A percentile compares a stretch with the other conserved stretches of the same genome.
Evolutionary conservation across 202 grass and related monocot genomes (phyloP).

Genomic region (Hordeum pubiflorum): DNA sequence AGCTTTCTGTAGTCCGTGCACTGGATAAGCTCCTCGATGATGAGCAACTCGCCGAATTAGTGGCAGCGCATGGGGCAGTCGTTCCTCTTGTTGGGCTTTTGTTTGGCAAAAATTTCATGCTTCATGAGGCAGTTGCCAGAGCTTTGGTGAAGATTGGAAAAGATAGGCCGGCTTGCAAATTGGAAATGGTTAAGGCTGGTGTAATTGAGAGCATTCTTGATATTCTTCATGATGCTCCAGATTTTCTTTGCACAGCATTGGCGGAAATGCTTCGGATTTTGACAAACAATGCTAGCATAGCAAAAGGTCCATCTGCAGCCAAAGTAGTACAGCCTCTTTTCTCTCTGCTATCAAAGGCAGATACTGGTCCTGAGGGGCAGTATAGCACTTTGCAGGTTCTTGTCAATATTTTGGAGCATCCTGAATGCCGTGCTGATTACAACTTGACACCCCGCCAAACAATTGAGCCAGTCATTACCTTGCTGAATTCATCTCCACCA

Average conservation of each 20-base stretch:
- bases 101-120: constrained; percentile 84
- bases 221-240: constrained; percentile 89
- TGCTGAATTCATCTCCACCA: constrained; percentile 79
- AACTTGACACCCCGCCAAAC: constrained; percentile 73
- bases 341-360: constrained; percentile 76
- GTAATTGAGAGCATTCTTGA: constrained; percentile 94
- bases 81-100: constrained; percentile 97
- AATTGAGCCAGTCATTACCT: constrained; percentile 85
- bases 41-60: constrained; percentile 92
- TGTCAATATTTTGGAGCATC: constrained; percentile 99
- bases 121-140: constrained; percentile 92
- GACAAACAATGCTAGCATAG: constrained; percentile 98
- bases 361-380: constrained; percentile 91
- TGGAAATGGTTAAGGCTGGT: constrained; percentile 97
- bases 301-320: constrained; percentile 93
- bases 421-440: constrained; percentile 90
- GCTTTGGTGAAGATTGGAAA: constrained; percentile 95
- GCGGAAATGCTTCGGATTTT: constrained; percentile 95
- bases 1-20: constrained; percentile 94
- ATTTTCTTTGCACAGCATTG: constrained; percentile 91
- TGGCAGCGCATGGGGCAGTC: constrained; percentile 86
- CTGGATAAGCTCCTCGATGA: constrained; percentile 94
- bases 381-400: constrained; percentile 94
- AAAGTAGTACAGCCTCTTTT: constrained; percentile 97
- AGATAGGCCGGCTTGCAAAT: constrained; percentile 94